Evolutionary conservation across 805 yeast genomes (phyloP), one percentile per base, ranked within the genome.

Genomic region (Tetrapisispora namnaoensis): DNA sequence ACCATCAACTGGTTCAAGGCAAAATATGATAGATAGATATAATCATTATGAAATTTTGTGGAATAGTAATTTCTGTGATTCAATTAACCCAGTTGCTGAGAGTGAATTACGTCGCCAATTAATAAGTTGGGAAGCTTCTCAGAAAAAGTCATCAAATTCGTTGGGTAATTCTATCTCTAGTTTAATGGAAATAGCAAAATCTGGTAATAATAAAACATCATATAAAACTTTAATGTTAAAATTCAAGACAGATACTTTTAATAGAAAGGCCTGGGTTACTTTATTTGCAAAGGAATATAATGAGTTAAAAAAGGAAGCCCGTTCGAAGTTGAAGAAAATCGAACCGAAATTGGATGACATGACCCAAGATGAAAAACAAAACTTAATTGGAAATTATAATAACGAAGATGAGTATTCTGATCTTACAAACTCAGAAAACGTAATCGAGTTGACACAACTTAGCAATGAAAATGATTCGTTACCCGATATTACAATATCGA

Each of bases 11-110:
- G 98, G 97, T 0, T 65, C 82, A 1, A 71, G 86, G 51, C 67
- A 66, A 16, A 82, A 78, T 53, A 58, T 89, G 55, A 90, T 86
- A 51, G 66, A 75, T 18, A 67, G 98, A 38, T 85, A 85, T 60
- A 82, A 79, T 52, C 91, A 89, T 54, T 90, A 80, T 69, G 79
- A 83, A 49, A 78, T 81, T 32, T 60, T 88, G 11, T 84, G 82
- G 80, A 90, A 90, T 60, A 82, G 95, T 13, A 88, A 88, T 58
- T 74, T 61, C 43, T 54, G 81, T 40, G 96, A 88, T 59, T 76
- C 89, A 6, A 68, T 76, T 35, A 72, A 70, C 30, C 96, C 95
- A 0, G 77, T 76, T 4, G 65, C 77, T 24, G 80, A 79, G 21
- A 66, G 70, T 37, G 75, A 77, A 5, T 63, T 90, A 44, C 70